Evolutionary conservation across 192 early-diverging fungal species (phyloP), one percentile per base, ranked within the genome.

Genomic region (Paraglomus brasilianum): DNA sequence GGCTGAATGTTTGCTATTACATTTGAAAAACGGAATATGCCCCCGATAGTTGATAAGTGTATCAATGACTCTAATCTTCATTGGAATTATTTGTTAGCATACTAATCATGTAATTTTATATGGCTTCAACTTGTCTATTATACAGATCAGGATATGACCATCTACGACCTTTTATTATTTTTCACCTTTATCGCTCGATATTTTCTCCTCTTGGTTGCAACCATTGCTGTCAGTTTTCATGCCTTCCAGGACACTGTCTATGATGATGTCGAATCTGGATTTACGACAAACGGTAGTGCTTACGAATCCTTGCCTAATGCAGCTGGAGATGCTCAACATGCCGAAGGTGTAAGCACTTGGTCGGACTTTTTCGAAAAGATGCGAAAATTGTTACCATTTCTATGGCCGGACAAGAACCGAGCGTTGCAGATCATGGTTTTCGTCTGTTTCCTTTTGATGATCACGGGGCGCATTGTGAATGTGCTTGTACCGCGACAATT

Each of bases 401-500:
- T 97, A 39, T 95, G 92, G 85, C 95, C 96, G 5, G 79, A 80
- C 0, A 74, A 82, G n/a, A 79, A 86, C 38, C 40, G 56, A 4
- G 63, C 71, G 42, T 77, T 95, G 36, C 87, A 93, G 73, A 59
- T 90, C 15, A 77, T 89, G 44, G 82, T 97, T 40, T 69, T 88
- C 21, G 47, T 84, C 14, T 93, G 90, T 58, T 81, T 95, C 71
- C 45, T 82, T 2, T 72, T 92, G 15, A 80, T 98, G 47, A 57
- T 75, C 6, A 45, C 78, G 7, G 91, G 87, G 0, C 84, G 89
- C 48, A 38, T 89, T 17, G 84, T 98, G 71, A 96, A 97, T 72
- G 77, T 93, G 19, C 82, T 95, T 14, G 91, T 92, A 11, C 94
- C 95, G 8, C 61, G 87, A 48, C 89, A 93, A 78, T 92, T 94